Base-by-base conservation (phyloP, 2,329 filamentous ascomycete genomes). In the Claviceps citrina region DNA sequence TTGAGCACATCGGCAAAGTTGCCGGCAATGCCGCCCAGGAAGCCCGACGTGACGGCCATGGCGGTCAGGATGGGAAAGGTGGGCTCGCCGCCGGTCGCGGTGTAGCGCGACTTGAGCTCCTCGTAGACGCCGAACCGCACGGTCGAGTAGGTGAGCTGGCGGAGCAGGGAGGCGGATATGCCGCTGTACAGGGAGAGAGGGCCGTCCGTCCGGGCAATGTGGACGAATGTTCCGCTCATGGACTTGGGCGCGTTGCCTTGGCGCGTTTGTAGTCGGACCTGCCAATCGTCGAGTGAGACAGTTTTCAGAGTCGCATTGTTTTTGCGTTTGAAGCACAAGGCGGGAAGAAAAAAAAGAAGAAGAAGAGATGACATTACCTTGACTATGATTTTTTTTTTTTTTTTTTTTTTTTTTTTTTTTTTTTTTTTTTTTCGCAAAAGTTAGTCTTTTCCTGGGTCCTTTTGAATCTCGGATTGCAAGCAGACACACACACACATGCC, bases 71-170 rank as follows among this genome's bases (percentile, higher is more conserved):
- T 69, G 9, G 77, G 67, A 51, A 94, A 78, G 2, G 81, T 76
- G 3, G 86, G 81, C 39, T 66, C 62, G 31, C 54, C 49, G 47
- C 63, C 60, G 28, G 75, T 73, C 54, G 80, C 70, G 16, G 44
- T 45, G 35, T 58, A 48, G 38, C 71, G 73, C 19, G 73, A 65
- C 64, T 98, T 98, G 44, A 96, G 70, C 50, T 93, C 78, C 64
- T 96, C 91, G 68, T 98, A 98, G 47, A 95, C 78, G 47, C 86
- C 91, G 65, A 98, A 98, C 36, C 91, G 84, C 28, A 86, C 91
- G 38, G 91, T 98, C 44, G 83, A 91, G 67, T 98, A 98, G 44
- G 91, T 96, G 50, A 87, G 73, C 66, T 96, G 91, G 48, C 91
- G 87, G 43, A 96, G 73, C 36, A 96, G 74, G 42, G 87, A 91